Conservation (phyloP, 208 protist genomes). For the Leptomonas pyrrhocoris region DNA sequence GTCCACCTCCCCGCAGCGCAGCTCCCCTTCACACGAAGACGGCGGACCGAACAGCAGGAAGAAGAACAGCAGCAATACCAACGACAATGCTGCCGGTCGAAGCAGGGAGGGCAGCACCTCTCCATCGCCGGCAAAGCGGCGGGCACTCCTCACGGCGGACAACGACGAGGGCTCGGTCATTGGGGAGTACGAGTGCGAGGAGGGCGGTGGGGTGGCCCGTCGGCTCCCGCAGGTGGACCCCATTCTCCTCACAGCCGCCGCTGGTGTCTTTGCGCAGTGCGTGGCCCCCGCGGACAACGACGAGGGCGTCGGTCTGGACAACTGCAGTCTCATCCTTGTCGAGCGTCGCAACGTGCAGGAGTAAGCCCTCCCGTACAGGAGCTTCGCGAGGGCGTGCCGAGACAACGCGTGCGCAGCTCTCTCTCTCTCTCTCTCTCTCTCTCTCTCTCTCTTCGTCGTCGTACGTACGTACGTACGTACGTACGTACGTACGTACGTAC, state of each 20-base stretch:
- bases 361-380: background rate
- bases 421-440: no score
- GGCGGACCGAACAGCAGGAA: background rate
- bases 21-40: background rate
- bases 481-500: no score
- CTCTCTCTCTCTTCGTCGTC: no score
- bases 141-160: background rate
- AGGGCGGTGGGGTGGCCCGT: background rate
- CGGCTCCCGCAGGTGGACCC: constrained; percentile 46
- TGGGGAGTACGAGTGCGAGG: constrained; percentile 17
- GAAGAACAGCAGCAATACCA: background rate
- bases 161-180: constrained; percentile 15
- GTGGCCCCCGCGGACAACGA: constrained; percentile 75
- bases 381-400: background rate
- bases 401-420: no score
- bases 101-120: background rate
- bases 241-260: constrained; percentile 56
- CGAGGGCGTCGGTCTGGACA: constrained; percentile 80
- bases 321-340: constrained; percentile 75
- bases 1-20: constrained; percentile 5
- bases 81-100: background rate
- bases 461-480: no score
- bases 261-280: constrained; percentile 77
- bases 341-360: constrained; percentile 51
- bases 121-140: constrained; percentile 3